A percentile compares a stretch with the other conserved stretches of the same genome.
Evolutionary conservation across 441 rosid genomes (phyloP).

Genomic region (Biscutella laevigata): DNA sequence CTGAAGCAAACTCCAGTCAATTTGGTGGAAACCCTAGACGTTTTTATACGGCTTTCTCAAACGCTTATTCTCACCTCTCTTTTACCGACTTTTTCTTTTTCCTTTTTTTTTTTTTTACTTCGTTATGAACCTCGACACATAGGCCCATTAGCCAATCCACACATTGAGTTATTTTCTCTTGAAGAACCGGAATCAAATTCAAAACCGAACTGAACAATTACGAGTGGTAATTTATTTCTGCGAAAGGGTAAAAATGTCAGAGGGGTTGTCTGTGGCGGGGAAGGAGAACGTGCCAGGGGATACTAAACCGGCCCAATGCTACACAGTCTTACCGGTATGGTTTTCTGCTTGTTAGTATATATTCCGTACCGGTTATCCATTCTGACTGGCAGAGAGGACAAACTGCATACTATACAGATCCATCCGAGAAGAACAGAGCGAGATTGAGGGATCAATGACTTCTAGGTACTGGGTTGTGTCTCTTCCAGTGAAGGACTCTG

Average conservation of each 20-base stretch:
- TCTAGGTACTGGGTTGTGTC: conserved; percentile 88
- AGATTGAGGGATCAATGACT: conserved; percentile 44
- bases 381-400: conserved; percentile 17
- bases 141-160: background rate
- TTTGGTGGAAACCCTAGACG: conserved; percentile 13
- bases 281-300: conserved; percentile 20
- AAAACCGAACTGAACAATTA: background rate
- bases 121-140: background rate
- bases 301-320: conserved; percentile 16
- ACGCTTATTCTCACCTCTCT: background rate
- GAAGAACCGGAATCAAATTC: background rate
- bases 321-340: conserved; percentile 11
- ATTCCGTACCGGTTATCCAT: conserved; percentile 23
- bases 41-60: conserved; percentile 20
- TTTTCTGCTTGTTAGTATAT: background rate
- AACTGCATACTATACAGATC: conserved; percentile 22
- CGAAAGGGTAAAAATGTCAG: background rate
- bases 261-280: background rate
- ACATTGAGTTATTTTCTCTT: background rate
- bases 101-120: background rate
- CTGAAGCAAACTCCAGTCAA: background rate
- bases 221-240: background rate
- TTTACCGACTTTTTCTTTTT: background rate
- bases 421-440: conserved; percentile 20
- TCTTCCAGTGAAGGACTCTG: conserved; percentile 73